phyloP scores from a whole-genome alignment of 345 rosid genomes.

The Rhodomyrtus tomentosa region DNA sequence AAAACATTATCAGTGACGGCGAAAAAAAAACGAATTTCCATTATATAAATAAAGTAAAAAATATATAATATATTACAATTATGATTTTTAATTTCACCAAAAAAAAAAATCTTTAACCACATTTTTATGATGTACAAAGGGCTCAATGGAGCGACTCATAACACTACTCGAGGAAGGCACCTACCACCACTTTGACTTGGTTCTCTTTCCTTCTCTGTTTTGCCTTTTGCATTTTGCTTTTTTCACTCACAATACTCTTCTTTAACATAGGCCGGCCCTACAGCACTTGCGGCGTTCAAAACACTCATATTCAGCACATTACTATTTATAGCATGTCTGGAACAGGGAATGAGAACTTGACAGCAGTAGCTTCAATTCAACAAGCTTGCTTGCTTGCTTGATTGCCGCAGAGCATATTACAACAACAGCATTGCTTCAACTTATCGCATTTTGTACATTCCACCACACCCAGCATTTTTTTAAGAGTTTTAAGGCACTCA shows the following conservation, averaged over 20 bases:
- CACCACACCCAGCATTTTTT: background rate
- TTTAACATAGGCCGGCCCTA: background rate
- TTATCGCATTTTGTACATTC: background rate
- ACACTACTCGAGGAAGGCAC: background rate
- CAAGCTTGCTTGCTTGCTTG: background rate
- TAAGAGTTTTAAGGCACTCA: background rate
- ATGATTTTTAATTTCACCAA: no score
- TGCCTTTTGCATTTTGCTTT: background rate
- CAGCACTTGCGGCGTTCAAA: background rate
- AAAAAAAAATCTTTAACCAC: background rate
- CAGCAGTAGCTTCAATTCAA: background rate
- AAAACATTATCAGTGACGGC: background rate
- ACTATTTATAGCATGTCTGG: no score
- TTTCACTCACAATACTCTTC: background rate
- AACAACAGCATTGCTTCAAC: background rate
- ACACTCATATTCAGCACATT: background rate
- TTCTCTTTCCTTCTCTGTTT: background rate
- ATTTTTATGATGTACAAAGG: background rate
- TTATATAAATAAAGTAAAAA: background rate
- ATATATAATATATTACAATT: background rate
- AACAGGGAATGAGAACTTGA: background rate
- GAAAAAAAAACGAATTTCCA: background rate
- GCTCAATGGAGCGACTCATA: background rate
- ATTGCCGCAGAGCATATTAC: background rate
- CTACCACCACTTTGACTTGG: background rate